A percentile compares a stretch with the other conserved stretches of the same genome.
These are phyloP conservation scores for Hypoxylon trugodes DNA, from an alignment of 495 filamentous ascomycete species.

Conservation along the genomic window DNA sequence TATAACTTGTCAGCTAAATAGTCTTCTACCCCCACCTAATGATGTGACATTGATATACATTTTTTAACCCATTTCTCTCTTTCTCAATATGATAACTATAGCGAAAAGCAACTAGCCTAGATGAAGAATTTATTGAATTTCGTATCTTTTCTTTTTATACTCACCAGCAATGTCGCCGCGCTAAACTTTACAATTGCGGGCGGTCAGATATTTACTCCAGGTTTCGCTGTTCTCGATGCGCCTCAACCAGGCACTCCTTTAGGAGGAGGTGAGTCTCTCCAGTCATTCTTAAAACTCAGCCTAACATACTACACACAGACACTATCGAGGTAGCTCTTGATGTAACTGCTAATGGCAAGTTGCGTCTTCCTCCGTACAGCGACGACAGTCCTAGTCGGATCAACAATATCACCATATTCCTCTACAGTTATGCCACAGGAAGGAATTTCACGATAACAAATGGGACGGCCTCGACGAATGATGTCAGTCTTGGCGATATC, in stretches of 20 bases:
- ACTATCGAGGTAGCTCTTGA: constrained; percentile 72
- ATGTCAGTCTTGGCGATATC: constrained; percentile 66
- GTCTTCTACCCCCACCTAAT: constrained; percentile 12
- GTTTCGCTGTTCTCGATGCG: constrained; percentile 68
- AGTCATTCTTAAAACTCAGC: not conserved
- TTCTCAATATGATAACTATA: not conserved
- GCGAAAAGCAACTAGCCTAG: constrained; percentile 18
- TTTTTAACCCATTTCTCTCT: constrained; percentile 12
- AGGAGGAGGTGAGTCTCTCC: constrained; percentile 63
- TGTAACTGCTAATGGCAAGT: constrained; percentile 68
- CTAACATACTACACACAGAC: constrained; percentile 48
- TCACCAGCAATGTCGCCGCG: constrained; percentile 32
- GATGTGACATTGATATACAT: constrained; percentile 1
- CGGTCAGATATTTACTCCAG: constrained; percentile 71
- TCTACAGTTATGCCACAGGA: constrained; percentile 66
- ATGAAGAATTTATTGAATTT: constrained; percentile 36
- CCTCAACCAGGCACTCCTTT: constrained; percentile 73
- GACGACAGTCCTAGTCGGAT: constrained; percentile 60
- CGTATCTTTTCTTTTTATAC: constrained; percentile 26
- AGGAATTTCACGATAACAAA: constrained; percentile 76
- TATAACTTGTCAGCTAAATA: constrained; percentile 23
- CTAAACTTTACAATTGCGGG: constrained; percentile 61
- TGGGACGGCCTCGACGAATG: constrained; percentile 63
- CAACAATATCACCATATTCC: constrained; percentile 71
- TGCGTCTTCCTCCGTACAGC: constrained; percentile 64